Base-by-base conservation (phyloP, 2,329 filamentous ascomycete genomes). In the Fusarium sororula region DNA sequence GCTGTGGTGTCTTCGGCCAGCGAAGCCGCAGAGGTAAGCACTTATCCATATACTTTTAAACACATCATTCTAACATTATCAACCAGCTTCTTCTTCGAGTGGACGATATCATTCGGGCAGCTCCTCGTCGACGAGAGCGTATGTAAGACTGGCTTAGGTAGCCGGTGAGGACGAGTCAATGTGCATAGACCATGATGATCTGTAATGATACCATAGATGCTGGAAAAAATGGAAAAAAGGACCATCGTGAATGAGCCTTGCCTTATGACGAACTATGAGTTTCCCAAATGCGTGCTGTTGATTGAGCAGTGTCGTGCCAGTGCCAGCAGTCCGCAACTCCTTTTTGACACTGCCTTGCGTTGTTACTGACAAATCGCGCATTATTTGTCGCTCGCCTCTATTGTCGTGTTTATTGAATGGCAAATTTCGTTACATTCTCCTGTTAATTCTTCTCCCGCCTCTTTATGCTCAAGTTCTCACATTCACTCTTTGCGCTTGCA, bases 1-100 rank as follows among this genome's bases (percentile, higher is more conserved):
- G 96, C 96, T n/a, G 96, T 99, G 62, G 96, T 99, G 58, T 97
- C 93, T 60, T 98, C 95, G 70, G 96, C 96, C 28, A 97, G 94
- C 66, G 96, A 99, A 85, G 96, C 96, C 72, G 95, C 96, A 75
- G 96, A 99, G 90, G 94, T 97, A 87, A 86, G 91, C 82, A 24
- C 28, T 14, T 24, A 17, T 12, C 39, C 18, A 14, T n/a, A 20
- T 17, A 17, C 26, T 14, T 15, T 35, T 10, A 14, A 6, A 20
- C 3, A 24, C 9, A 59, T 1, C 13, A 7, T 37, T 50, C 79
- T 82, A 75, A 81, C 76, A 39, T 47, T 14, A 11, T 44, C 12
- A 7, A 18, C n/a, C 77, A 96, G 93, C 87, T 98, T 75, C 89
- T 99, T 73, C 87, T 99, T 75, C 90, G 96, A 81, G 96, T 99